A percentile compares a stretch with the other conserved stretches of the same genome.
These are phyloP conservation scores for Auricularia auricula-judae DNA, from an alignment of 768 basidiomycete species.

Conservation along the genomic window DNA sequence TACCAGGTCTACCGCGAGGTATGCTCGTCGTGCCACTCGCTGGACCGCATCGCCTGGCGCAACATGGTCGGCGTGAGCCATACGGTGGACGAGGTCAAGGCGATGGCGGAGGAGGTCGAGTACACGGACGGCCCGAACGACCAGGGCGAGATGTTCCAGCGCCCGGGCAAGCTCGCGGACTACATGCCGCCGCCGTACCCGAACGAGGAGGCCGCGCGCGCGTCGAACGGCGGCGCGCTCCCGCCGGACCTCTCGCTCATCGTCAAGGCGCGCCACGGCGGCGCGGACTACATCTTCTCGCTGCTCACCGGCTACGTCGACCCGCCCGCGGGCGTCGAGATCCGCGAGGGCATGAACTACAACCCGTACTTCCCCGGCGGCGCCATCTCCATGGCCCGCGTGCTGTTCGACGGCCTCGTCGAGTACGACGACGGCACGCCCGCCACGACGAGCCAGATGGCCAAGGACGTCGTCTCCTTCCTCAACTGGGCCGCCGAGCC, in stretches of 20 bases:
- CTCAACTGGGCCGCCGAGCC: conserved; percentile 96
- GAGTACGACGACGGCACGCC: conserved; percentile 97
- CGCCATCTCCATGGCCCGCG: conserved; percentile 96
- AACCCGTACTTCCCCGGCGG: conserved; percentile 99
- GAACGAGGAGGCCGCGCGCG: conserved; percentile 95
- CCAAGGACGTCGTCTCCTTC: conserved; percentile 96
- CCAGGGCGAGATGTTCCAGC: conserved; percentile 95
- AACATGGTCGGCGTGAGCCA: conserved; percentile 98
- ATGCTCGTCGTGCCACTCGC: conserved; percentile 96
- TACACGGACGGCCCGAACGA: conserved; percentile 93
- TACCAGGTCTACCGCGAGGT: conserved; percentile 99
- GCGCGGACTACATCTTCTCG: conserved; percentile 95
- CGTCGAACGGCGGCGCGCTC: conserved; percentile 86
- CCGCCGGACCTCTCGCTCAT: conserved; percentile 97
- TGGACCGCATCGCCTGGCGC: conserved; percentile 99
- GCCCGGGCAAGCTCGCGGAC: conserved; percentile 96
- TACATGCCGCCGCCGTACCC: conserved; percentile 93
- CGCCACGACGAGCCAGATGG: conserved; percentile 96
- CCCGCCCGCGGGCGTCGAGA: conserved; percentile 87
- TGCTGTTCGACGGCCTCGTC: conserved; percentile 90
- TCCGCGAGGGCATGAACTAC: conserved; percentile 98
- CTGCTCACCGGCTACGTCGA: conserved; percentile 96
- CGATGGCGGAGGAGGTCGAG: conserved; percentile 93
- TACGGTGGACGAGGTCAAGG: conserved; percentile 78
- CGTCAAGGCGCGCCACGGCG: conserved; percentile 95